These are phyloP conservation scores for Jatropha curcas DNA, from an alignment of 345 rosid genomes.

Conservation along the genomic window DNA sequence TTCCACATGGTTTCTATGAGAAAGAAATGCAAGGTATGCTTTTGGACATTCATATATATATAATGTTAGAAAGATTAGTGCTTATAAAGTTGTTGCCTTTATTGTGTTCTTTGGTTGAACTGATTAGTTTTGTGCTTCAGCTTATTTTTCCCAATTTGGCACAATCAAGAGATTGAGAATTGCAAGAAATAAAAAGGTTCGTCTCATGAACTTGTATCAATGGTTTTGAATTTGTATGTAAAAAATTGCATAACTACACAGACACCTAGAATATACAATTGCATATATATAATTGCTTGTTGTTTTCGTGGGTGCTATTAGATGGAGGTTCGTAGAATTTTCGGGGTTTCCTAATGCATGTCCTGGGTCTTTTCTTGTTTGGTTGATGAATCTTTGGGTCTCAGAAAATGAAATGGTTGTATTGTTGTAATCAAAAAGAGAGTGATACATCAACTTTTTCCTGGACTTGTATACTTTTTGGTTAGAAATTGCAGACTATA, in stretches of 20 bases:
- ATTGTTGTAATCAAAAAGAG: no score
- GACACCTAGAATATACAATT: not conserved
- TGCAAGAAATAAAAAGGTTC: slow-evolving; percentile 86
- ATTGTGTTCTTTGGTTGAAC: not conserved
- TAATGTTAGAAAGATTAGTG: not conserved
- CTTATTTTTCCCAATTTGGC: slow-evolving; percentile 84
- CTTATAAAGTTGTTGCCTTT: not conserved
- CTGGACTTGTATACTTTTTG: no score
- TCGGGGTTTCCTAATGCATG: not conserved
- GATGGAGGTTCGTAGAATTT: not conserved
- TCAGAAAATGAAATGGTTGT: not conserved
- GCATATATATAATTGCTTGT: no score
- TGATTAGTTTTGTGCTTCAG: slow-evolving; percentile 29
- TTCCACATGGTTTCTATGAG: slow-evolving; percentile 95
- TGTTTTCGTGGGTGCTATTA: not conserved
- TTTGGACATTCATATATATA: not conserved
- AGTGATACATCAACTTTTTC: no score
- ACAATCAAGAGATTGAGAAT: slow-evolving; percentile 73
- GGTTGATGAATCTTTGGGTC: not conserved
- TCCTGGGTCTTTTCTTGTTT: not conserved
- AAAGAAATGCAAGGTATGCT: slow-evolving; percentile 73
- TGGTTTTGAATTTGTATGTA: not conserved
- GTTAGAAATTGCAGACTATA: no score
- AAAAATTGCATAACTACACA: no score
- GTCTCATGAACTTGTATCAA: not conserved